These are phyloP conservation scores for Murraya koenigii DNA, from an alignment of 345 rosid genomes.

Conservation along the genomic window DNA sequence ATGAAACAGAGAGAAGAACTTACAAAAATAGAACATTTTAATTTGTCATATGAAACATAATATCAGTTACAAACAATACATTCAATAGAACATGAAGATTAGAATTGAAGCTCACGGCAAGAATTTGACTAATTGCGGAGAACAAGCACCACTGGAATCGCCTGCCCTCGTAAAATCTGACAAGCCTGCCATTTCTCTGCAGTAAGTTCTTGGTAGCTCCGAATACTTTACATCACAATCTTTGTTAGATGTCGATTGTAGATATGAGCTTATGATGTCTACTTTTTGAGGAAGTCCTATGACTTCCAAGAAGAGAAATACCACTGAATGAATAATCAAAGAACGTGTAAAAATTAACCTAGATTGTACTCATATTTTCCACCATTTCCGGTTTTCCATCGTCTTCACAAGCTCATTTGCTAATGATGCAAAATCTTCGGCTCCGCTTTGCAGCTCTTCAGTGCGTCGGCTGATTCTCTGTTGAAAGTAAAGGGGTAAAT, in stretches of 20 bases:
- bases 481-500: background rate
- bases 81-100: background rate
- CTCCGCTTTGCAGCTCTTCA: constrained; percentile 57
- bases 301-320: background rate
- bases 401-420: constrained; percentile 65
- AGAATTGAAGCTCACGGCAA: background rate
- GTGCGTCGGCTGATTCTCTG: constrained; percentile 57
- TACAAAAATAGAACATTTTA: background rate
- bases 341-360: background rate
- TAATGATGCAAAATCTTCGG: constrained; percentile 60
- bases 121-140: background rate
- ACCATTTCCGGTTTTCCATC: constrained; percentile 78
- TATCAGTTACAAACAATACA: background rate
- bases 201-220: background rate
- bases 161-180: background rate
- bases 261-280: background rate
- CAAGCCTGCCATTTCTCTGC: background rate
- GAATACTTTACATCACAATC: background rate
- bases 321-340: background rate
- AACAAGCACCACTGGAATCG: background rate
- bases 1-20: background rate
- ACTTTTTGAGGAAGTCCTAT: background rate
- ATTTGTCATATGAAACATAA: background rate
- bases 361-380: constrained; percentile 36
- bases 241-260: background rate